These are phyloP conservation scores for Phanerodontia chrysosporium DNA, from an alignment of 768 basidiomycete species.

Conservation along the genomic window DNA sequence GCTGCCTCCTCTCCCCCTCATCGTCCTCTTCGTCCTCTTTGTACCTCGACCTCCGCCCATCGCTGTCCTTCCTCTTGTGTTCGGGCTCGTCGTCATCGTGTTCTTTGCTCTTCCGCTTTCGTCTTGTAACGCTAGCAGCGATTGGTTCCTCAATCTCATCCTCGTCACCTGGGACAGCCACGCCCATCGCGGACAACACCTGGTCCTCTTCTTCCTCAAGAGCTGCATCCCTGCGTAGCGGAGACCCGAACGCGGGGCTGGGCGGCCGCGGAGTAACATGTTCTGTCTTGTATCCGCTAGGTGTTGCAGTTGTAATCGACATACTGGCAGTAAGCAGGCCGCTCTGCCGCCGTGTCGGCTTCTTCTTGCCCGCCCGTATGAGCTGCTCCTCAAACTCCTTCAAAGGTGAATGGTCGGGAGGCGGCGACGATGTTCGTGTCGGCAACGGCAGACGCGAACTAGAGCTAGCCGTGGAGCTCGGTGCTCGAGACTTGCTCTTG, in stretches of 20 bases:
- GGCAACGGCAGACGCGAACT: slow-evolving; percentile 26
- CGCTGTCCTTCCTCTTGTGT: slow-evolving; percentile 19
- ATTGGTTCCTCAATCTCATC: slow-evolving; percentile 34
- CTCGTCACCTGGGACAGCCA: slow-evolving; percentile 20
- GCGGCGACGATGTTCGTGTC: slow-evolving; percentile 33
- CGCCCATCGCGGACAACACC: slow-evolving; percentile 30
- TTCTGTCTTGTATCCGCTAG: slow-evolving; percentile 27
- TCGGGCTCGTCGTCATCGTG: slow-evolving; percentile 25
- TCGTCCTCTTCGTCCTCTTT: slow-evolving; percentile 29
- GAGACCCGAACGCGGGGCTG: slow-evolving; percentile 68
- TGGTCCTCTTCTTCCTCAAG: slow-evolving; percentile 59
- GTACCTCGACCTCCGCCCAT: slow-evolving; percentile 1
- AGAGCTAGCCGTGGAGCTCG: slow-evolving; percentile 43
- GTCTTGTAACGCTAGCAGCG: slow-evolving; percentile 35
- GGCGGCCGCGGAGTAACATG: slow-evolving; percentile 47
- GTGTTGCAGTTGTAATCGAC: slow-evolving; percentile 28
- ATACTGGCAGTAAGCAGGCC: slow-evolving; percentile 45
- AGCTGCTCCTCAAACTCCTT: slow-evolving; percentile 30
- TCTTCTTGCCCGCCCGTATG: slow-evolving; percentile 30
- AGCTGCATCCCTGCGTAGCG: slow-evolving; percentile 49
- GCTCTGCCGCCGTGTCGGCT: slow-evolving; percentile 38
- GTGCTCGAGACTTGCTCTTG: slow-evolving; percentile 40
- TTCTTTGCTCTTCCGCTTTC: slow-evolving; percentile 46
- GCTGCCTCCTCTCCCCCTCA: slow-evolving; percentile 23
- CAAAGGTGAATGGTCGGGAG: slow-evolving; percentile 21